Evolutionary conservation across 176 grass and related monocot species (phyloP).

Genomic region (Aechmea fasciata): DNA sequence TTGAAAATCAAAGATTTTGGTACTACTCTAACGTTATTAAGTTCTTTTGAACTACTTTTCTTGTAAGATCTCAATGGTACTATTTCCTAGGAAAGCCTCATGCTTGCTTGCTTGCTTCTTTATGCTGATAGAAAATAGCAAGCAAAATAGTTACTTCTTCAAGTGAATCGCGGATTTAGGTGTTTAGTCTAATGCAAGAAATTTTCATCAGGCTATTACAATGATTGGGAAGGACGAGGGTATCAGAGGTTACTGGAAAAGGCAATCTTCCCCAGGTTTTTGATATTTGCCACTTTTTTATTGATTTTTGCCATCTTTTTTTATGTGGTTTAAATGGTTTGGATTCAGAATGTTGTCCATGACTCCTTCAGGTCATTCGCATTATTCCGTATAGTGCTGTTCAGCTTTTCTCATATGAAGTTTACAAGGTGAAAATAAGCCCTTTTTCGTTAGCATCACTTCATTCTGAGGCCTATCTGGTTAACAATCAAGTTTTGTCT

Average conservation of each 20-base stretch:
- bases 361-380: slow-evolving; percentile 66
- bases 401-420: slow-evolving; percentile 97
- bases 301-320: neutral
- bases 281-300: slow-evolving; percentile 16
- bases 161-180: neutral
- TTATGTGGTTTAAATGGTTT: slow-evolving; percentile 7
- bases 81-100: no score
- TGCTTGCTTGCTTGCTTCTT: neutral
- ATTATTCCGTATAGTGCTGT: slow-evolving; percentile 89
- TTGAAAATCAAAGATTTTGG: no score
- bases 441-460: neutral
- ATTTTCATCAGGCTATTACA: slow-evolving; percentile 51
- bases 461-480: slow-evolving; percentile 3
- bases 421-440: slow-evolving; percentile 68
- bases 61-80: no score
- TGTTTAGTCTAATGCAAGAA: slow-evolving; percentile 1
- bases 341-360: slow-evolving; percentile 3
- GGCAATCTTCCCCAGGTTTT: slow-evolving; percentile 90
- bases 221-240: slow-evolving; percentile 78
- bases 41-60: no score
- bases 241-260: slow-evolving; percentile 90
- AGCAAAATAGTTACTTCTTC: neutral
- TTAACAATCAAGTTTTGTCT: slow-evolving; percentile 11
- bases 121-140: neutral
- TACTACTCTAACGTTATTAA: no score